Conservation (phyloP, 305 asterid genomes). For the Caryopteris hybrid region DNA sequence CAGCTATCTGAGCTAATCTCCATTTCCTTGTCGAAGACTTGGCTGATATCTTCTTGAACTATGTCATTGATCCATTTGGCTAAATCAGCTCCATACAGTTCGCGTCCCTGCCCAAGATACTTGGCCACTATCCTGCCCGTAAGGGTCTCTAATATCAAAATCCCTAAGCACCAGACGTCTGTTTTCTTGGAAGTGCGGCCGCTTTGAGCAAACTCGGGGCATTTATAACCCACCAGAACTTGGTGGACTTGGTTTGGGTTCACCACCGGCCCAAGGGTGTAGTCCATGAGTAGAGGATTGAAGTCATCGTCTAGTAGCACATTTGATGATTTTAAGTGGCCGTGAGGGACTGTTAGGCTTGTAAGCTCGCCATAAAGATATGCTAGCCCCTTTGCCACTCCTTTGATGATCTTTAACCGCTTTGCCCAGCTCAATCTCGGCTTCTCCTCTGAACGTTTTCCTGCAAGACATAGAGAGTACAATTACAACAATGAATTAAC, state of each 20-base stretch:
- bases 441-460: constrained; percentile 35
- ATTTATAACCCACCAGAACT: constrained; percentile 49
- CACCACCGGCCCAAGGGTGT: constrained; percentile 55
- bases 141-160: constrained; percentile 55
- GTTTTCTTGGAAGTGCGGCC: constrained; percentile 41
- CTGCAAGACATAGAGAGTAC: too few species aligned
- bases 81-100: constrained; percentile 18
- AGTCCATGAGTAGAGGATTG: constrained; percentile 72
- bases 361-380: constrained; percentile 66
- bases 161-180: constrained; percentile 76
- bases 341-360: constrained; percentile 54
- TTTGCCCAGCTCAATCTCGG: constrained; percentile 60
- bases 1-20: constrained; percentile 22
- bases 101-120: constrained; percentile 40
- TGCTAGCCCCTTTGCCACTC: constrained; percentile 58
- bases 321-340: constrained; percentile 77
- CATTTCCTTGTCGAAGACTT: constrained; percentile 38
- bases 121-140: constrained; percentile 71
- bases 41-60: constrained; percentile 14
- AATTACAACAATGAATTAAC: too few species aligned
- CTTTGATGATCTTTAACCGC: constrained; percentile 60
- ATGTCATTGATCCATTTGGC: constrained; percentile 32
- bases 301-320: constrained; percentile 45
- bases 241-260: constrained; percentile 47
- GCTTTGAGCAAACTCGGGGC: constrained; percentile 47